phyloP scores from a whole-genome alignment of 345 rosid genomes.

The Acer yangbiense region DNA sequence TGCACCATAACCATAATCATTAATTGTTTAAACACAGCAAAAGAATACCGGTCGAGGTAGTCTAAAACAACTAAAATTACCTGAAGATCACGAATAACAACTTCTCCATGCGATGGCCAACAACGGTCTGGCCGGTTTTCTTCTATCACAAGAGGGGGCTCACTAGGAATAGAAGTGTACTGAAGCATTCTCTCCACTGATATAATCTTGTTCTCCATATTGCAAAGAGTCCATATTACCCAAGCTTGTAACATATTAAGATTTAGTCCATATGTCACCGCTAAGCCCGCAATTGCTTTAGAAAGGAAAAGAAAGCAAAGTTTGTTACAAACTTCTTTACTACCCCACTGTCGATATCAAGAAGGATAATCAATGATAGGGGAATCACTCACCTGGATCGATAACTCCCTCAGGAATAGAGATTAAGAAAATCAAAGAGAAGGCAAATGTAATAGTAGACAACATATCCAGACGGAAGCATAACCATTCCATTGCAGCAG shows the following conservation, averaged over 20 bases:
- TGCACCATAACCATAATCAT: neutral
- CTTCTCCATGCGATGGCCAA: conserved; percentile 69
- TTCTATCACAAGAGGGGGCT: conserved; percentile 62
- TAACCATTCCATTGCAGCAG: conserved; percentile 74
- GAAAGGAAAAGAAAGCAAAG: neutral
- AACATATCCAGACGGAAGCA: conserved; percentile 67
- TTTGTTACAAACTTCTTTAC: neutral
- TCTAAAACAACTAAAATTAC: conserved; percentile 22
- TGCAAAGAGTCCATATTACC: conserved; percentile 51
- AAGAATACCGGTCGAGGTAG: neutral
- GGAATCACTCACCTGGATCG: conserved; percentile 54
- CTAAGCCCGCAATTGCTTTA: conserved; percentile 56
- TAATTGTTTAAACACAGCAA: neutral
- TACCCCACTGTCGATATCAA: neutral
- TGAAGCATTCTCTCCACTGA: conserved; percentile 70
- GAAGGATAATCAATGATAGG: conserved; percentile 4
- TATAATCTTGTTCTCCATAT: conserved; percentile 52
- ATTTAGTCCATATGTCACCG: conserved; percentile 55
- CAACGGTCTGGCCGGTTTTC: conserved; percentile 41
- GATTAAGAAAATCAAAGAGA: conserved; percentile 58
- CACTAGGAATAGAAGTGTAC: conserved; percentile 53
- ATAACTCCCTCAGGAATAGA: conserved; percentile 53
- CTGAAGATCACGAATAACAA: conserved; percentile 49
- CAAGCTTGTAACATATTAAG: conserved; percentile 48
- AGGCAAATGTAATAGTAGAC: conserved; percentile 55